Evolutionary conservation across 257 asterid genomes (phyloP).

Genomic region (Dorcoceras hygrometricum): DNA sequence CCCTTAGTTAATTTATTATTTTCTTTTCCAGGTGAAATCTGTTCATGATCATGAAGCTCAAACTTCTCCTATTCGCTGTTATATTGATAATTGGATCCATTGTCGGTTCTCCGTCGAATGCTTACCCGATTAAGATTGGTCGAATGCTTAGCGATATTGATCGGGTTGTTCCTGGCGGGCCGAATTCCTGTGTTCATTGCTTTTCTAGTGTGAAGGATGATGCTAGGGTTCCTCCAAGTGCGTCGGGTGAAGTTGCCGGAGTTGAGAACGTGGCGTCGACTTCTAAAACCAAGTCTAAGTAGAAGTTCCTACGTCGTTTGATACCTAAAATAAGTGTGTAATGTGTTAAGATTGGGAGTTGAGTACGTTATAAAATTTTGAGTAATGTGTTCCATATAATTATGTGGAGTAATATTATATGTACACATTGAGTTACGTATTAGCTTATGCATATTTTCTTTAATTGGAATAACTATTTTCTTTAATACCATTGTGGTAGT

Average conservation of each 20-base stretch:
- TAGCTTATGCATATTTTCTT: too few relatives aligned
- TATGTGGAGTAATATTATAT: too few relatives aligned
- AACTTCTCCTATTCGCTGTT: constrained; percentile 11
- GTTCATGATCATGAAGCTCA: constrained; percentile 26
- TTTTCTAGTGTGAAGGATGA: not conserved
- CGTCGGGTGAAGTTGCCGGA: not conserved
- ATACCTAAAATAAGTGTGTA: too few relatives aligned
- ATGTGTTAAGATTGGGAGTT: too few relatives aligned
- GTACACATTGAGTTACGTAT: too few relatives aligned
- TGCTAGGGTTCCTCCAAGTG: constrained; percentile 3
- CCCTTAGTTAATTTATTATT: too few relatives aligned
- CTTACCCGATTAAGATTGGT: not conserved
- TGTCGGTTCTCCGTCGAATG: not conserved
- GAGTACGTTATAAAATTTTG: too few relatives aligned
- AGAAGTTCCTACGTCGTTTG: too few relatives aligned
- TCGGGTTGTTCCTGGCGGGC: constrained; percentile 30
- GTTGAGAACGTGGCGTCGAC: not conserved
- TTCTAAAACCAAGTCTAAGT: too few relatives aligned
- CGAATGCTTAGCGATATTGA: constrained; percentile 11
- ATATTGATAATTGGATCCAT: constrained; percentile 20
- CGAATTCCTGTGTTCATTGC: constrained; percentile 28
- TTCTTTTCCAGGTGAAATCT: constrained; percentile 13
- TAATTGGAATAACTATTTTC: too few relatives aligned
- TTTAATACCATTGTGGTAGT: too few relatives aligned
- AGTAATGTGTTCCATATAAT: too few relatives aligned